Evolutionary conservation across 1,284 basidiomycete species (phyloP).

Genomic region (Leccinum griseonigrum): DNA sequence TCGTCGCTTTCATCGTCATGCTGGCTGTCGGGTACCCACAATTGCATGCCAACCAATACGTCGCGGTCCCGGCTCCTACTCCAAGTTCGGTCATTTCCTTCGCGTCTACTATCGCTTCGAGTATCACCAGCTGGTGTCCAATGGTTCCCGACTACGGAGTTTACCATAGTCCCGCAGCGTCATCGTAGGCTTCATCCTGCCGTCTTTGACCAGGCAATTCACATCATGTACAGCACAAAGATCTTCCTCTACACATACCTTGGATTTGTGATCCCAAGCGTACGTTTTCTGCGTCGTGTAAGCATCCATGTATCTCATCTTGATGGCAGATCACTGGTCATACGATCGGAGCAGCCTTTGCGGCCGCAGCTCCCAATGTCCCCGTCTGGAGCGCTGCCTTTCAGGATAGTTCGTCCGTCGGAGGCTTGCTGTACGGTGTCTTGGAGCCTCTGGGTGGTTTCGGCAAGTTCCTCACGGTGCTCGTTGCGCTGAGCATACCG

Average conservation of each 20-base stretch:
- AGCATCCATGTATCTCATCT: background rate
- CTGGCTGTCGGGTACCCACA: constrained; percentile 50
- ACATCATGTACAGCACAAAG: constrained; percentile 33
- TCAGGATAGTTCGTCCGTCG: constrained; percentile 51
- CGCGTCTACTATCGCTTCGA: constrained; percentile 43
- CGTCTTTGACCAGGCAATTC: background rate
- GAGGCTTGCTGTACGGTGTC: constrained; percentile 57
- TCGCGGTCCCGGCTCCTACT: constrained; percentile 32
- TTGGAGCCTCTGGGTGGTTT: constrained; percentile 52
- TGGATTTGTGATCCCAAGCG: constrained; percentile 60
- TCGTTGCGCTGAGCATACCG: constrained; percentile 48
- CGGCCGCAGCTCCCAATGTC: constrained; percentile 54
- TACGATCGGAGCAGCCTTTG: constrained; percentile 63
- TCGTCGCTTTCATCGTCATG: constrained; percentile 64
- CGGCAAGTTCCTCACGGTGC: constrained; percentile 49
- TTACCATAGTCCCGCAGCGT: constrained; percentile 50
- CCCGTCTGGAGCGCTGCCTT: constrained; percentile 58
- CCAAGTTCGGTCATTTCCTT: constrained; percentile 38
- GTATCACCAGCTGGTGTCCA: constrained; percentile 51
- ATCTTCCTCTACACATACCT: constrained; percentile 67
- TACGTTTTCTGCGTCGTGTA: constrained; percentile 29
- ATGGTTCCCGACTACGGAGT: constrained; percentile 60
- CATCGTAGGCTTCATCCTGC: constrained; percentile 37
- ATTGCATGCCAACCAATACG: constrained; percentile 29
- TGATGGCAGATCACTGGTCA: constrained; percentile 52